Conservation (phyloP, 257 asterid genomes). For the Fraxinus anomala region DNA sequence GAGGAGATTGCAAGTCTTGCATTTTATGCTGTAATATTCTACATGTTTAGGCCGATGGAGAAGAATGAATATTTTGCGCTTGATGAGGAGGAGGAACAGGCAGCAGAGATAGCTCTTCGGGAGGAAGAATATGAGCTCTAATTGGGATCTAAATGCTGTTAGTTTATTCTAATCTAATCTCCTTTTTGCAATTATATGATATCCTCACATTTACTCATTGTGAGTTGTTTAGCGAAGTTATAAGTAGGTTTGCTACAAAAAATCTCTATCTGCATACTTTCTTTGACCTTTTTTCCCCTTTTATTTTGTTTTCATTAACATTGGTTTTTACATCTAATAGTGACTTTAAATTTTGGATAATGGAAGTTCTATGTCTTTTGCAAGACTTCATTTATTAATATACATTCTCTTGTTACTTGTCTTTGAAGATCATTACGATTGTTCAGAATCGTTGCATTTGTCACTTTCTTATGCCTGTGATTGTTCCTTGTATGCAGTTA, state of each 20-base stretch:
- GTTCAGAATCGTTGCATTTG: slow-evolving; percentile 3
- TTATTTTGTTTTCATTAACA: slow-evolving; percentile 21
- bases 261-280: slow-evolving; percentile 31
- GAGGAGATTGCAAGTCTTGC: slow-evolving; percentile 93
- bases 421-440: slow-evolving; percentile 9
- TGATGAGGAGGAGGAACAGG: slow-evolving; percentile 92
- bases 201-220: slow-evolving; percentile 25
- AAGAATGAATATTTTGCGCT: slow-evolving; percentile 86
- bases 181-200: slow-evolving; percentile 30
- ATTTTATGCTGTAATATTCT: slow-evolving; percentile 74
- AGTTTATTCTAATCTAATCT: slow-evolving; percentile 2
- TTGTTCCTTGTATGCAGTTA: not conserved
- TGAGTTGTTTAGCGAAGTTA: slow-evolving; percentile 35
- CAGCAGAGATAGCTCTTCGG: slow-evolving; percentile 84
- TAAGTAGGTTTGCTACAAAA: slow-evolving; percentile 35
- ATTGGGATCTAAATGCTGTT: slow-evolving; percentile 36
- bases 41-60: slow-evolving; percentile 96
- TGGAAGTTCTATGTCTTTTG: slow-evolving; percentile 24
- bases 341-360: slow-evolving; percentile 25
- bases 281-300: slow-evolving; percentile 13
- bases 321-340: slow-evolving; percentile 28
- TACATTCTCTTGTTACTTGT: not conserved
- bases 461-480: not conserved
- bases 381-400: not conserved
- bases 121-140: slow-evolving; percentile 94